phyloP scores from a whole-genome alignment of 2,329 filamentous ascomycete genomes.

The Hypoxylon sp. region DNA sequence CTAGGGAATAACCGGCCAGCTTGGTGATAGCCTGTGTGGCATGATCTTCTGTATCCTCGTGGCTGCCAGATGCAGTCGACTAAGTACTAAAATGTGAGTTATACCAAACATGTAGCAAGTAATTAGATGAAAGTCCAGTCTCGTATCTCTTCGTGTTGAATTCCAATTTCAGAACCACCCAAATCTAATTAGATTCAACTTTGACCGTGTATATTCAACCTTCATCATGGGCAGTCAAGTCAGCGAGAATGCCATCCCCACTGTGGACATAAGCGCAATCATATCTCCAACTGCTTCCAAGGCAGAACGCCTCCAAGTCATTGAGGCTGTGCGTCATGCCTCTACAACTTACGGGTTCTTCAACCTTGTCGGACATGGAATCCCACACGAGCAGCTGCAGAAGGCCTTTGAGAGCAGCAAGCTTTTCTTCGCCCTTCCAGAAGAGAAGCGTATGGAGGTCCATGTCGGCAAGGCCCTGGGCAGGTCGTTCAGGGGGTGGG shows the following conservation, averaged over 20 bases:
- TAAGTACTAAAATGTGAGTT: neutral
- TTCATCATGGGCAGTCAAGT: neutral
- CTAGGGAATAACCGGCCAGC: neutral
- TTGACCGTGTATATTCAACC: neutral
- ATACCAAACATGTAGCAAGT: neutral
- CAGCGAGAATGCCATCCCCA: neutral
- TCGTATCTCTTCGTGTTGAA: neutral
- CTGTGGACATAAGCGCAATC: neutral
- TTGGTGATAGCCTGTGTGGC: neutral
- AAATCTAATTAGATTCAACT: neutral
- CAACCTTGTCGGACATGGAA: conserved; percentile 52
- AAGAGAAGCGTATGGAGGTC: neutral
- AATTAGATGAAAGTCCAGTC: neutral
- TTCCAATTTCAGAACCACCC: neutral
- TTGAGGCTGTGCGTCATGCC: neutral
- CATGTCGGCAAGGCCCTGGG: neutral
- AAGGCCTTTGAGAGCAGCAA: conserved; percentile 41
- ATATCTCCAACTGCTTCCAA: neutral
- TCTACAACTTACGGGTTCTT: conserved; percentile 49
- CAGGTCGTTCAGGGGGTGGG: neutral
- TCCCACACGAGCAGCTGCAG: conserved; percentile 43
- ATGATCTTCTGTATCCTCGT: neutral
- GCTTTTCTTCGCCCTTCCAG: conserved; percentile 44
- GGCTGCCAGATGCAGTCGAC: neutral
- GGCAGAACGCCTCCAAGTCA: neutral